Evolutionary conservation across 2,329 filamentous ascomycete genomes (phyloP).

Genomic region (Penicillium nordicum): DNA sequence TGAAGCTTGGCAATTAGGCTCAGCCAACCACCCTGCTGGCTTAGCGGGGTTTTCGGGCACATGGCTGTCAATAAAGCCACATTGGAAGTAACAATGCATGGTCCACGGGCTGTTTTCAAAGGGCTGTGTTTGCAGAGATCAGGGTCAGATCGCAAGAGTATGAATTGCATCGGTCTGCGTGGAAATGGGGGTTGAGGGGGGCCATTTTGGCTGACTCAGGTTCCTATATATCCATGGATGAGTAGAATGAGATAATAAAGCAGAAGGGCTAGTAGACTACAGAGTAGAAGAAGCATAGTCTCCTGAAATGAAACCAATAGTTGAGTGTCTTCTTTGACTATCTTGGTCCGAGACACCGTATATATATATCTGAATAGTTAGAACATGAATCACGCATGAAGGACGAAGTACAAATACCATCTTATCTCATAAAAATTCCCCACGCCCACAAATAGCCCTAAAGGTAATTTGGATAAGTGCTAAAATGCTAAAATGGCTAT

Average conservation of each 20-base stretch:
- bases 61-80: not conserved
- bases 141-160: too few species aligned
- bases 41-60: not conserved
- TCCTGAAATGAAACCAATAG: too few species aligned
- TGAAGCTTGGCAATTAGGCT: constrained; percentile 3
- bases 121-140: not conserved
- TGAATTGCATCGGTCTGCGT: not conserved
- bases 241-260: not conserved
- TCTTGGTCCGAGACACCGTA: too few species aligned
- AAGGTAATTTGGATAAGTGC: not conserved
- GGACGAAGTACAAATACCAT: not conserved
- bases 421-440: not conserved
- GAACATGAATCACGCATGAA: not conserved
- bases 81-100: not conserved
- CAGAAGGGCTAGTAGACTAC: too few species aligned
- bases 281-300: too few species aligned
- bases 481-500: not conserved
- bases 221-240: too few species aligned
- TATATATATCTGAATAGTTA: not conserved
- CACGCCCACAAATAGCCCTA: too few species aligned
- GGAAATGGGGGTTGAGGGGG: not conserved
- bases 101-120: not conserved
- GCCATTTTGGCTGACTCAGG: not conserved
- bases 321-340: too few species aligned
- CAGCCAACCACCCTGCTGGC: not conserved